phyloP scores from a whole-genome alignment of 495 filamentous ascomycete genomes.

The Daldinia caldariorum region DNA sequence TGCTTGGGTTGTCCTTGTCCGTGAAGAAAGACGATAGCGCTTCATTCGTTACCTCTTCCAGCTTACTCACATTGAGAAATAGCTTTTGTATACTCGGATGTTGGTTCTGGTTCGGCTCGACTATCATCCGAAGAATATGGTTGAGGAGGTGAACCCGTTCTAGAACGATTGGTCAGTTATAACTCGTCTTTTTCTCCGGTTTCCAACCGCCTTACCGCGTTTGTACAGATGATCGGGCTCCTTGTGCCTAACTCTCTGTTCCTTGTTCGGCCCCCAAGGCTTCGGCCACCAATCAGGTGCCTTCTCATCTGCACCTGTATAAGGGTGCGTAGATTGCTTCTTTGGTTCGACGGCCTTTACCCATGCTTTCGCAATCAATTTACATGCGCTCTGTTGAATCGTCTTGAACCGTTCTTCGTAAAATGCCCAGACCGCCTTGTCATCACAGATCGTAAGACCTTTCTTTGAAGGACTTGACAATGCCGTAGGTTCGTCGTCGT shows the following conservation, averaged over 20 bases:
- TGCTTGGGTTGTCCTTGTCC: constrained; percentile 55
- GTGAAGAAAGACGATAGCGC: constrained; percentile 56
- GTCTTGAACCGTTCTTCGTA: constrained; percentile 71
- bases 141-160: constrained; percentile 69
- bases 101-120: constrained; percentile 56
- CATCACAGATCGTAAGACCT: constrained; percentile 65
- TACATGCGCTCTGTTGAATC: constrained; percentile 78
- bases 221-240: constrained; percentile 89
- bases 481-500: constrained; percentile 44
- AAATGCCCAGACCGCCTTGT: constrained; percentile 66
- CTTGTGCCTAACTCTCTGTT: constrained; percentile 66
- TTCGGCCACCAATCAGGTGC: constrained; percentile 87
- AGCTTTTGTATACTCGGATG: constrained; percentile 52
- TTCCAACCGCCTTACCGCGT: constrained; percentile 63
- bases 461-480: constrained; percentile 40
- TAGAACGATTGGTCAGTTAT: constrained; percentile 41
- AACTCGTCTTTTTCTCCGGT: background rate
- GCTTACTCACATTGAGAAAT: constrained; percentile 53
- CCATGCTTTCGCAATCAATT: constrained; percentile 79
- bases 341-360: constrained; percentile 85
- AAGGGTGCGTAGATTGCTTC: constrained; percentile 86
- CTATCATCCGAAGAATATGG: constrained; percentile 69
- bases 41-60: constrained; percentile 60
- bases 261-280: constrained; percentile 54
- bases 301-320: constrained; percentile 72